phyloP scores from a whole-genome alignment of 139 green algal genomes.

The Picochlorum sp. region DNA sequence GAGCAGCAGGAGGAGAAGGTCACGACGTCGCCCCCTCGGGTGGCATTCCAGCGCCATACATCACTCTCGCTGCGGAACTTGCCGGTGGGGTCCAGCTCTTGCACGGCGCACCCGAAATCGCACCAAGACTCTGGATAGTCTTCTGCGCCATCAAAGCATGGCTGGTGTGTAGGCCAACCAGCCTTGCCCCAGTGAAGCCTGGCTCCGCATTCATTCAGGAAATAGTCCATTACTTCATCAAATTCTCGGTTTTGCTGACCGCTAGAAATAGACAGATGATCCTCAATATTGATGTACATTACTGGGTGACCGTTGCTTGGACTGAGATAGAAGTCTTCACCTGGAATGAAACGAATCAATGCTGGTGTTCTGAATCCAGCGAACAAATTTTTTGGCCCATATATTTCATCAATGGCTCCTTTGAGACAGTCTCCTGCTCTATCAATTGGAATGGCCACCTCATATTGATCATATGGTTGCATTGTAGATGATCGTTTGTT shows the following conservation, averaged over 20 bases:
- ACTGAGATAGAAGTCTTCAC: conserved; percentile 58
- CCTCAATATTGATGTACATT: conserved; percentile 80
- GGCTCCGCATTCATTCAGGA: conserved; percentile 42
- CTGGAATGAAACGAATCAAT: conserved; percentile 44
- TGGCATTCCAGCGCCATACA: conserved; percentile 53
- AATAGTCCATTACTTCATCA: conserved; percentile 25
- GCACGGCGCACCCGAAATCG: conserved; percentile 69
- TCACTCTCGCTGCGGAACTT: conserved; percentile 55
- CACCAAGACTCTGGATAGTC: conserved; percentile 68
- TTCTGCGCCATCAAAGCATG: conserved; percentile 44
- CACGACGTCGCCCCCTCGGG: conserved; percentile 8
- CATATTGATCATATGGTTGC: conserved; percentile 58
- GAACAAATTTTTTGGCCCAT: conserved; percentile 26
- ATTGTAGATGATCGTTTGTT: conserved; percentile 19
- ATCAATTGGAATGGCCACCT: conserved; percentile 48
- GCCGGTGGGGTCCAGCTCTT: conserved; percentile 53
- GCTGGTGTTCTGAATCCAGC: conserved; percentile 33
- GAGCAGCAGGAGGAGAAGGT: conserved; percentile 27
- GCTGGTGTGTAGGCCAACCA: conserved; percentile 29
- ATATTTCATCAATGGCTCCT: conserved; percentile 27
- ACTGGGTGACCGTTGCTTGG: conserved; percentile 37
- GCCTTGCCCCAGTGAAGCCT: conserved; percentile 77
- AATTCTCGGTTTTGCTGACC: conserved; percentile 17
- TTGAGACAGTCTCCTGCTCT: conserved; percentile 44
- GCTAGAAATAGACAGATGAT: conserved; percentile 41